Evolutionary conservation across 83 land plant species (phyloP).

Genomic region (Larix sibirica): DNA sequence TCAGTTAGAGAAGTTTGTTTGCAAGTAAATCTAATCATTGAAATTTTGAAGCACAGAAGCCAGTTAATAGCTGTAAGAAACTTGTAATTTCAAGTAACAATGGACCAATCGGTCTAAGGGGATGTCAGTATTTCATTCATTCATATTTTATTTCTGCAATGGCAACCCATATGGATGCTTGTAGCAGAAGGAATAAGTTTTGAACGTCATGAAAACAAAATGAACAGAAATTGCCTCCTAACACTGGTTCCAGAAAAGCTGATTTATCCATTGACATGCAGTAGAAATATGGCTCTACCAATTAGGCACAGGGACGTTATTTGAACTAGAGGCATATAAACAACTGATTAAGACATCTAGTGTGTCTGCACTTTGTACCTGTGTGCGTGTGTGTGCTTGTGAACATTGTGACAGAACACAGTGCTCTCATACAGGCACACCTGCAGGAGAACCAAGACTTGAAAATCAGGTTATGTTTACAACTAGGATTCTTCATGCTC

Average conservation of each 20-base stretch:
- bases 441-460: not conserved
- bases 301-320: not conserved
- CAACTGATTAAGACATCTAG: not conserved
- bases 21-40: too few species aligned
- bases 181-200: not conserved
- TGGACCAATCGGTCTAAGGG: too few species aligned
- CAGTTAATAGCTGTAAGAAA: too few species aligned
- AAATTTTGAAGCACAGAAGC: too few species aligned
- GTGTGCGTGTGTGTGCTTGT: not conserved
- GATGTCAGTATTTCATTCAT: too few species aligned
- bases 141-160: not conserved
- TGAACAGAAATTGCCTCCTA: not conserved
- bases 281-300: not conserved
- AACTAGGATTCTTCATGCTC: not conserved
- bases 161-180: not conserved
- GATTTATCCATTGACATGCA: not conserved
- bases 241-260: not conserved
- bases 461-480: not conserved
- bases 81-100: too few species aligned
- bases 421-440: too few species aligned
- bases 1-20: too few species aligned
- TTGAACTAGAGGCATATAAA: not conserved
- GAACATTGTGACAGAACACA: not conserved
- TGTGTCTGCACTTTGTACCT: not conserved
- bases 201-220: not conserved